These are phyloP conservation scores for Kodamaea derodonti DNA, from an alignment of 1,139 yeast species.

Conservation along the genomic window DNA sequence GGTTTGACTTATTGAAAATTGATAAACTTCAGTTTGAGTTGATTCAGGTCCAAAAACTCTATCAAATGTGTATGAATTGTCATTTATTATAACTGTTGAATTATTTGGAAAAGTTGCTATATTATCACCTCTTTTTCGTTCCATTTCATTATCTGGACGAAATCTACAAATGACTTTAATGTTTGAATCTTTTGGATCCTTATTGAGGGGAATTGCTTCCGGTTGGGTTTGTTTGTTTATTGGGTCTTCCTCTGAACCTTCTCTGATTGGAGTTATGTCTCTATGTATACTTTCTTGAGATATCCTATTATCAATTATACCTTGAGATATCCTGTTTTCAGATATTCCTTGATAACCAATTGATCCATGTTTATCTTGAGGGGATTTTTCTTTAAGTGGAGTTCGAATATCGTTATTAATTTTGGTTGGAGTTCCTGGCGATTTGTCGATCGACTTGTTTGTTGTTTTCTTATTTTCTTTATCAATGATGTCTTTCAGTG, in stretches of 20 bases:
- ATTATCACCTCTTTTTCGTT: slow-evolving; percentile 19
- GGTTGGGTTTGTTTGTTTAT: too few relatives aligned
- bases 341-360: too few relatives aligned
- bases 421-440: too few relatives aligned
- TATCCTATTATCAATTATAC: too few relatives aligned
- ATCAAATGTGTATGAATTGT: slow-evolving; percentile 60
- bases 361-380: too few relatives aligned
- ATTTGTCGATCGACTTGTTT: too few relatives aligned
- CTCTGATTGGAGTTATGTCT: too few relatives aligned
- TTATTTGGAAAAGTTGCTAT: slow-evolving; percentile 25
- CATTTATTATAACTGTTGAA: slow-evolving; percentile 25
- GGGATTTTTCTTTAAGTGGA: too few relatives aligned
- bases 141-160: slow-evolving; percentile 47
- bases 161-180: slow-evolving; percentile 67
- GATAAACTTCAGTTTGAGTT: slow-evolving; percentile 59
- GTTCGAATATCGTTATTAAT: too few relatives aligned
- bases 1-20: slow-evolving; percentile 53
- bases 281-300: too few relatives aligned
- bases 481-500: background rate
- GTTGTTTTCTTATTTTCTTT: background rate
- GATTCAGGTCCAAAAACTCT: slow-evolving; percentile 52
- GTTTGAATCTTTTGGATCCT: slow-evolving; percentile 23
- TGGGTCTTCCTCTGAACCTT: too few relatives aligned
- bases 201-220: background rate
- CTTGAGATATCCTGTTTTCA: too few relatives aligned